phyloP scores from a whole-genome alignment of 2,329 filamentous ascomycete genomes.

The Chaetomium globosum region DNA sequence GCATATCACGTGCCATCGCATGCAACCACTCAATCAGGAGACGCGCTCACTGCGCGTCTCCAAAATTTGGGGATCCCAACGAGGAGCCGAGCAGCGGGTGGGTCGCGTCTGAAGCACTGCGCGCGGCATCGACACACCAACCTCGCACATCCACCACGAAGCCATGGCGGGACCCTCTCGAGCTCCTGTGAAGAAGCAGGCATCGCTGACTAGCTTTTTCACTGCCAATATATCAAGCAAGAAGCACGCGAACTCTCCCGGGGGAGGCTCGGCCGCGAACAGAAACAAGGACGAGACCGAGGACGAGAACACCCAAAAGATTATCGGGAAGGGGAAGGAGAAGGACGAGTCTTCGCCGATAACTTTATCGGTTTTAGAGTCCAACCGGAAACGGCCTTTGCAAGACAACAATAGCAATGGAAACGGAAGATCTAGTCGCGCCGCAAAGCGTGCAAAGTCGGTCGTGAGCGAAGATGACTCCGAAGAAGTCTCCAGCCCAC shows the following conservation, averaged over 20 bases:
- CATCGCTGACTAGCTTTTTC: constrained; percentile 86
- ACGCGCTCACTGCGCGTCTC: constrained; percentile 28
- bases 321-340: not conserved
- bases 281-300: not conserved
- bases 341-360: constrained; percentile 38
- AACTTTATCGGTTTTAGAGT: constrained; percentile 37
- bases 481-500: constrained; percentile 43
- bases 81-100: not conserved
- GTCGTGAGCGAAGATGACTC: constrained; percentile 41
- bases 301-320: not conserved
- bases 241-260: constrained; percentile 36
- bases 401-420: constrained; percentile 51
- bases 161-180: constrained; percentile 48
- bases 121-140: constrained; percentile 30
- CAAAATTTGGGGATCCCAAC: not conserved
- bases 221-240: constrained; percentile 51
- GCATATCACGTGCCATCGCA: constrained; percentile 3
- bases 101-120: constrained; percentile 21
- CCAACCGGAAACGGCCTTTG: constrained; percentile 55
- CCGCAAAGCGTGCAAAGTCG: constrained; percentile 51
- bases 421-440: constrained; percentile 47
- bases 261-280: constrained; percentile 19
- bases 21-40: constrained; percentile 15
- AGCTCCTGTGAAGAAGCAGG: constrained; percentile 65
- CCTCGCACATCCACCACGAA: constrained; percentile 7